A percentile compares a stretch with the other conserved stretches of the same genome.
phyloP scores from a whole-genome alignment of 2,329 filamentous ascomycete genomes.

The Arthrobotrys megalospora region DNA sequence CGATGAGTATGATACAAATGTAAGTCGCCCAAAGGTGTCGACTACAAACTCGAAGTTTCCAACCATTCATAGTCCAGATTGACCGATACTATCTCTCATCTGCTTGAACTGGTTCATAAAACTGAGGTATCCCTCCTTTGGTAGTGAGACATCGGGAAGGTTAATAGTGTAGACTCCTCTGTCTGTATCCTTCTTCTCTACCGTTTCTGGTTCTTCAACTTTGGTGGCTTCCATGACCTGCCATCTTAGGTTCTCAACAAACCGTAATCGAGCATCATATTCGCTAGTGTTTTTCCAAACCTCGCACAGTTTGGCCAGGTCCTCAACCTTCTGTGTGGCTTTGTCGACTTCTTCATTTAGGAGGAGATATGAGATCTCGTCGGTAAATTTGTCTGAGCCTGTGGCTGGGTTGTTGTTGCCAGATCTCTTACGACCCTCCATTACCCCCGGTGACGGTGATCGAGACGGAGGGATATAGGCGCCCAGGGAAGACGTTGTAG shows the following conservation, averaged over 20 bases:
- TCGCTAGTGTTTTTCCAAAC: conserved; percentile 98
- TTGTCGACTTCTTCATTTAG: conserved; percentile 77
- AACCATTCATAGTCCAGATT: conserved; percentile 46
- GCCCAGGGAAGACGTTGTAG: conserved; percentile 45
- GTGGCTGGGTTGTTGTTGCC: conserved; percentile 21
- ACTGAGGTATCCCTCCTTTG: conserved; percentile 69
- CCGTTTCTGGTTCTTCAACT: conserved; percentile 70
- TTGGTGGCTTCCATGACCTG: conserved; percentile 81
- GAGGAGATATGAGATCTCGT: conserved; percentile 63
- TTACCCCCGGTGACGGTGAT: conserved; percentile 60
- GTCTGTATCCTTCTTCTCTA: conserved; percentile 64
- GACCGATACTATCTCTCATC: conserved; percentile 69
- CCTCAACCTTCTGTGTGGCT: conserved; percentile 81
- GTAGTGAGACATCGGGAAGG: conserved; percentile 67
- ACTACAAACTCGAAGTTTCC: not conserved
- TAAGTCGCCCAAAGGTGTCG: not conserved
- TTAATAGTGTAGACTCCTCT: conserved; percentile 65
- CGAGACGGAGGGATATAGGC: conserved; percentile 56
- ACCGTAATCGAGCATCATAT: conserved; percentile 84
- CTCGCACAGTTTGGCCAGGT: conserved; percentile 80
- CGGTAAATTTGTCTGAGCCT: conserved; percentile 62
- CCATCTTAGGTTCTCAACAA: conserved; percentile 85
- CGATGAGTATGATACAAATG: not conserved
- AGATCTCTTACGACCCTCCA: conserved; percentile 61
- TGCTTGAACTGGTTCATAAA: conserved; percentile 77